These are phyloP conservation scores for Durotheca rogersii DNA, from an alignment of 495 filamentous ascomycete genomes.

Conservation along the genomic window DNA sequence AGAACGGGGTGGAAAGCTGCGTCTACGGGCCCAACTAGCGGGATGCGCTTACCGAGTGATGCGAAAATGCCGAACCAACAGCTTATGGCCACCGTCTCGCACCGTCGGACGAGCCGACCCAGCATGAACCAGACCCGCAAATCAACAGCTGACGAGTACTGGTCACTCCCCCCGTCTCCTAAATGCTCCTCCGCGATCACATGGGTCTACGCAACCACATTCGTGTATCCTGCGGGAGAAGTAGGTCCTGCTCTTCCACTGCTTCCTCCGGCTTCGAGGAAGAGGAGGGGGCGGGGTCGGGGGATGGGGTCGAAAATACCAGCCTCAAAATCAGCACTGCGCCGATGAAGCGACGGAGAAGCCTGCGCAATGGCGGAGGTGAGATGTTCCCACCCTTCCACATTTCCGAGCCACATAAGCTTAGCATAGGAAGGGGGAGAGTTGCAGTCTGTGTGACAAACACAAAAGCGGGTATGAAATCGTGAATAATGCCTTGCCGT, in stretches of 20 bases:
- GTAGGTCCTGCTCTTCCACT: no score
- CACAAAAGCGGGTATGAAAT: not conserved
- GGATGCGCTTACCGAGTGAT: slow-evolving; percentile 18
- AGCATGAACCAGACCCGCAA: slow-evolving; percentile 14
- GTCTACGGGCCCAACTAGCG: slow-evolving; percentile 15
- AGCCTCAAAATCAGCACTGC: not conserved
- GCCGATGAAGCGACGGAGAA: not conserved
- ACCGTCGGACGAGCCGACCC: slow-evolving; percentile 5
- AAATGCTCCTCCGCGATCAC: not conserved
- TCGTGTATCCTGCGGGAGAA: slow-evolving; percentile 12
- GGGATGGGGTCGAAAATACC: slow-evolving; percentile 13
- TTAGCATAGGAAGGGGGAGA: no score
- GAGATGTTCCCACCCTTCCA: not conserved
- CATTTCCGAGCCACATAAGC: not conserved
- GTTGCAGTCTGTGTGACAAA: not conserved
- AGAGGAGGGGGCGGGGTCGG: no score
- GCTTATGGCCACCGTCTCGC: not conserved
- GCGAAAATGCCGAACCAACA: slow-evolving; percentile 19
- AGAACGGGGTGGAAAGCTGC: slow-evolving; percentile 25
- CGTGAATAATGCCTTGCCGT: slow-evolving; percentile 9
- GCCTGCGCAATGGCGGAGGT: not conserved
- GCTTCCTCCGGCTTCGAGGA: no score
- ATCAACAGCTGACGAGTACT: slow-evolving; percentile 26
- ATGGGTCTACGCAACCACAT: slow-evolving; percentile 18
- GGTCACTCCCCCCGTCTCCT: slow-evolving; percentile 6